Evolutionary conservation across 441 rosid genomes (phyloP).

Genomic region (Aquilaria agallochum): DNA sequence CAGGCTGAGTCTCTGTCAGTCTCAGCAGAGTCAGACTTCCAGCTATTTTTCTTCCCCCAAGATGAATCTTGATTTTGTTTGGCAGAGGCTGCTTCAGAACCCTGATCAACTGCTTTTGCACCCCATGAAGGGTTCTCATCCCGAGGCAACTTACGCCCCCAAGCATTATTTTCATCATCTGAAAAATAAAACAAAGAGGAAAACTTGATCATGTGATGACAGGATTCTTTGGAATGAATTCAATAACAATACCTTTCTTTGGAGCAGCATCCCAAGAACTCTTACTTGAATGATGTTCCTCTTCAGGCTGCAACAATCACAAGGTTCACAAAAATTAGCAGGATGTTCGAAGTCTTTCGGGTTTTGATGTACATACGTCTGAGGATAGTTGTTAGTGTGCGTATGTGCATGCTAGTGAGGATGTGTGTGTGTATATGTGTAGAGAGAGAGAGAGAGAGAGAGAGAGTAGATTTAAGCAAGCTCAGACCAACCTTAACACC

Average conservation of each 20-base stretch:
- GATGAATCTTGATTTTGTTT: constrained; percentile 13
- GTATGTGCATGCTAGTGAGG: background rate
- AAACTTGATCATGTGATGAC: constrained; percentile 1
- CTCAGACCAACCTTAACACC: constrained; percentile 31
- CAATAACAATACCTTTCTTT: constrained; percentile 28
- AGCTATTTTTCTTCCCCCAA: constrained; percentile 28
- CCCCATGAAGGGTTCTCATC: constrained; percentile 51
- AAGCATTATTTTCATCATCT: constrained; percentile 34
- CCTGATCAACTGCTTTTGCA: constrained; percentile 26
- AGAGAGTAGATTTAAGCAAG: constrained; percentile 2
- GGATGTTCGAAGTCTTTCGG: no score
- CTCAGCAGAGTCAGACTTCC: constrained; percentile 16
- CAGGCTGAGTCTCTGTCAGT: background rate
- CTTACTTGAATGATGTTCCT: constrained; percentile 26
- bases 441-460: background rate
- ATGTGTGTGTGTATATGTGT: background rate
- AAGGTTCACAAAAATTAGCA: background rate
- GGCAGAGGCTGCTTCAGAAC: constrained; percentile 4
- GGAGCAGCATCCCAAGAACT: constrained; percentile 21
- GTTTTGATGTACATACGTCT: no score
- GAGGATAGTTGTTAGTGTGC: background rate
- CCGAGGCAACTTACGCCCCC: constrained; percentile 39
- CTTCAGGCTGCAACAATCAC: constrained; percentile 25
- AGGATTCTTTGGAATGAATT: background rate
- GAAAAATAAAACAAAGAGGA: constrained; percentile 8